Conservation (phyloP, 805 yeast genomes). For the Saccharomycopsis sp. region DNA sequence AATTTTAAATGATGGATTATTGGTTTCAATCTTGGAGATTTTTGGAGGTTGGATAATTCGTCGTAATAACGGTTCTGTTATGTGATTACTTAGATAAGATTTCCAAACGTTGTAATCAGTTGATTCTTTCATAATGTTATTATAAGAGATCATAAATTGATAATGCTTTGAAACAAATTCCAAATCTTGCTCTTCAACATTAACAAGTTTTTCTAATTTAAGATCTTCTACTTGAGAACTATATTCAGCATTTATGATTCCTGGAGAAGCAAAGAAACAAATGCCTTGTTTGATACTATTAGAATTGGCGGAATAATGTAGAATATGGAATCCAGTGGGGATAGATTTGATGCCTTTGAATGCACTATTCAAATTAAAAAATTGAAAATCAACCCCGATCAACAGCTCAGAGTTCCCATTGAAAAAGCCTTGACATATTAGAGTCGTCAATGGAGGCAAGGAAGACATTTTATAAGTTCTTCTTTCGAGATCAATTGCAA, state of each 20-base stretch:
- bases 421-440: neutral
- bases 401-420: constrained; percentile 6
- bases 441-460: neutral
- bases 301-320: constrained; percentile 34
- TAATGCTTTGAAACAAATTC: no score
- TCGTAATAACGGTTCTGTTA: neutral
- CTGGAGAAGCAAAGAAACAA: neutral
- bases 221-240: neutral
- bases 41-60: neutral
- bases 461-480: no score
- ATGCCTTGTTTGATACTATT: constrained; percentile 2
- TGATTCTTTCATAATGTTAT: neutral
- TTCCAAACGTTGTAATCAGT: neutral
- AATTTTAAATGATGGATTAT: neutral
- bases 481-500: no score
- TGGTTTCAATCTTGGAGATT: neutral
- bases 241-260: neutral
- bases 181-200: no score
- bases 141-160: constrained; percentile 1
- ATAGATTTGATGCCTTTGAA: constrained; percentile 43
- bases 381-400: constrained; percentile 40
- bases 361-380: constrained; percentile 31
- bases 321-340: constrained; percentile 40
- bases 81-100: neutral
- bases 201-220: neutral